These are phyloP conservation scores for Gossypium herbaceum DNA, from an alignment of 345 rosid species.

Conservation along the genomic window DNA sequence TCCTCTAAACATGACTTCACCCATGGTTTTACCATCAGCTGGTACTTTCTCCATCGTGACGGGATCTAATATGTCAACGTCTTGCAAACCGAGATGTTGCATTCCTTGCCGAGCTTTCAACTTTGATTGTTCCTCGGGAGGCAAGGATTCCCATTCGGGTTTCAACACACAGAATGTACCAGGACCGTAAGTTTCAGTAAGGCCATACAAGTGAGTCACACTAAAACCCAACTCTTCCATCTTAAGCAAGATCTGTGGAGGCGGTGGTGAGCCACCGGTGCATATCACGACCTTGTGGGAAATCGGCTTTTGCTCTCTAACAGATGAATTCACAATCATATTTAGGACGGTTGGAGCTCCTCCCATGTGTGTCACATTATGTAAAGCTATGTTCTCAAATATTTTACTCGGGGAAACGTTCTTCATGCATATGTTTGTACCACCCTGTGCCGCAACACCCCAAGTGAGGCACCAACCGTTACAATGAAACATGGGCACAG, in stretches of 20 bases:
- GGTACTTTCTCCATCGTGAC: conserved; percentile 52
- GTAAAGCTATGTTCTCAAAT: conserved; percentile 46
- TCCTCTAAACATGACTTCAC: conserved; percentile 72
- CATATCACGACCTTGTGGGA: conserved; percentile 47
- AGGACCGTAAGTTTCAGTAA: conserved; percentile 77
- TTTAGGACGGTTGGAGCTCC: conserved; percentile 80
- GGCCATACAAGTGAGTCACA: conserved; percentile 69
- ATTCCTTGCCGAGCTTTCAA: conserved; percentile 73
- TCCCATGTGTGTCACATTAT: conserved; percentile 76
- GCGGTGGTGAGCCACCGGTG: conserved; percentile 75
- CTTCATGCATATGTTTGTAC: conserved; percentile 67
- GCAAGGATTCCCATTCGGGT: conserved; percentile 66
- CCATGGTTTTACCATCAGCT: conserved; percentile 51
- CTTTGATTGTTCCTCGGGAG: conserved; percentile 37
- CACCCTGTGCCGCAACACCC: conserved; percentile 90
- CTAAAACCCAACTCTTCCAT: conserved; percentile 67
- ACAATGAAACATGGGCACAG: conserved; percentile 93
- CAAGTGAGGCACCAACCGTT: conserved; percentile 87
- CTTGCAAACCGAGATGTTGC: conserved; percentile 64
- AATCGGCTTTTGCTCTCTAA: conserved; percentile 33
- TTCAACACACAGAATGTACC: conserved; percentile 62
- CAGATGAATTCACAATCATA: conserved; percentile 63
- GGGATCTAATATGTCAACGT: conserved; percentile 57
- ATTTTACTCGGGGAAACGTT: conserved; percentile 53
- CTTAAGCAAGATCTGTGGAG: conserved; percentile 43